Evolutionary conservation across 495 filamentous ascomycete species (phyloP).

Genomic region (Penicillium psychrofluorescens): DNA sequence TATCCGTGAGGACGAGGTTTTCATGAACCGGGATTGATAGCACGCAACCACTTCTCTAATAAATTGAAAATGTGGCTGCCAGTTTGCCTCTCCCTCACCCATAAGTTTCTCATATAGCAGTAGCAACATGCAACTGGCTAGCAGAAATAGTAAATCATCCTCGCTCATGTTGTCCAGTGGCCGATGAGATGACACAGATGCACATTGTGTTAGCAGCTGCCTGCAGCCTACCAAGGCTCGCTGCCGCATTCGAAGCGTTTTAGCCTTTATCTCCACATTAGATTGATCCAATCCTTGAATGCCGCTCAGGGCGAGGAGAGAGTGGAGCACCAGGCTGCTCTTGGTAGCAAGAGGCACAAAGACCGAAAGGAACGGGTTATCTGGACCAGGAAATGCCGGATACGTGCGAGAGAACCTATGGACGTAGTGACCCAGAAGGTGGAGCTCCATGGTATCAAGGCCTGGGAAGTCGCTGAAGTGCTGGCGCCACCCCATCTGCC

Average conservation of each 20-base stretch:
- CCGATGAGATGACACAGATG: too few relatives aligned
- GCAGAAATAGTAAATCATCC: neutral
- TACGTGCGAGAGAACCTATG: conserved; percentile 4
- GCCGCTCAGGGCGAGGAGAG: conserved; percentile 4
- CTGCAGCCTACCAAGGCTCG: conserved; percentile 1
- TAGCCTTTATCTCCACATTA: neutral
- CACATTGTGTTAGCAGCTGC: neutral
- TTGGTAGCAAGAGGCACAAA: conserved; percentile 1
- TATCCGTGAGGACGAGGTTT: too few relatives aligned
- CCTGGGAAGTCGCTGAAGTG: too few relatives aligned
- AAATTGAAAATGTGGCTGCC: conserved; percentile 3
- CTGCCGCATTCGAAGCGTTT: conserved; percentile 1
- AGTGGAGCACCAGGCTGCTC: neutral
- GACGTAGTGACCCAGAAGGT: conserved; percentile 3
- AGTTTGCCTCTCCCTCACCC: neutral
- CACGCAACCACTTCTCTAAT: too few relatives aligned
- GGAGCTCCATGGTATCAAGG: neutral
- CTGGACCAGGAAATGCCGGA: neutral
- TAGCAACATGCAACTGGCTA: neutral
- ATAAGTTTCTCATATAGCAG: conserved; percentile 3
- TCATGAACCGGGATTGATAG: too few relatives aligned
- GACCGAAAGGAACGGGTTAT: conserved; percentile 3
- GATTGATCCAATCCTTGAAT: neutral
- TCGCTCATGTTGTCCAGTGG: neutral
- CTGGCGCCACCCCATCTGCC: too few relatives aligned